Evolutionary conservation across 2,329 filamentous ascomycete species (phyloP), one percentile per base, ranked within the genome.

Genomic region (Aspergillus viridinutans): DNA sequence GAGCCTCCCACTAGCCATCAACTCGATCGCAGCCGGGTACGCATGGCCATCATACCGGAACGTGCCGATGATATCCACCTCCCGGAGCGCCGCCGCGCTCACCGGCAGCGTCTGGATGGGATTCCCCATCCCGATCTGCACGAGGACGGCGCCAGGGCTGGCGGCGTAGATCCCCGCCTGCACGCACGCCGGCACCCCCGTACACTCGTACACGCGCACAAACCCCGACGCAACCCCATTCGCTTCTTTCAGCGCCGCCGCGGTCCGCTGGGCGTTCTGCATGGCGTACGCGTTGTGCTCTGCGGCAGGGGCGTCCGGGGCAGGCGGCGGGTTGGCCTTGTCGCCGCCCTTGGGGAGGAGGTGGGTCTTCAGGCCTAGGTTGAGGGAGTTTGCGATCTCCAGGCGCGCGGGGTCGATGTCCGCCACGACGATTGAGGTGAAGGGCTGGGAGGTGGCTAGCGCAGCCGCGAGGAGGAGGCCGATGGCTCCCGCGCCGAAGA

Each of bases 401-500:
- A 86, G 70, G 21, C 84, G 73, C 17, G 82, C 78, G 9, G 72
- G 73, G 64, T 86, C 83, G 48, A 86, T 86, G 61, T 87, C 84
- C 12, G 83, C 84, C 54, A 87, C 82, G 1, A 85, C 74, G 21
- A 87, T 82, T 10, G 75, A 78, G 2, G 75, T 72, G 42, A 84
- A 83, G 32, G 80, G 79, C 38, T 80, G 78, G 4, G 82, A 77
- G 50, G 79, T 80, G 0, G 80, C 80, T 59, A 86, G 79, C 6
- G 82, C 82, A 1, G 83, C 81, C 3, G 84, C 83, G 25, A 83
- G 81, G 0, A 87, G 71, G 8, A 86, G 69, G 0, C 84, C 84
- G 9, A 87, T 83, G 3, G 84, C 82, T 4, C 84, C 84, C 4
- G 84, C 84, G 4, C 84, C 84, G 59, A 86, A 83, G 1, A 86